Conservation (phyloP, 768 basidiomycete genomes). For the Psilocybe azurescens region DNA sequence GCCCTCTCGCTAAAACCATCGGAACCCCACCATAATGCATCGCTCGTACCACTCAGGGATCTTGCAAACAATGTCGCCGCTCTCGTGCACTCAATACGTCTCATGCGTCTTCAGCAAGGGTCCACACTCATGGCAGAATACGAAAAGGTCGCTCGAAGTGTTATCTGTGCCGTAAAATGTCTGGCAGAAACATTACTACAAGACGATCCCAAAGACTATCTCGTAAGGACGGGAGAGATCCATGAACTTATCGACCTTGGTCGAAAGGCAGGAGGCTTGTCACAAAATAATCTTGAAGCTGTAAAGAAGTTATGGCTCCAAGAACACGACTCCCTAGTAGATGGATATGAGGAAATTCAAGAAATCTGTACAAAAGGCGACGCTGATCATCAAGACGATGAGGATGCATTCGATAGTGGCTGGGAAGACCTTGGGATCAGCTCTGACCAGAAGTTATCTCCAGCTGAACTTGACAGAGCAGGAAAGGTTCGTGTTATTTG, state of each 20-base stretch:
- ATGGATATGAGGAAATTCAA: constrained; percentile 62
- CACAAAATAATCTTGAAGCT: constrained; percentile 60
- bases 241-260: constrained; percentile 65
- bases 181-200: constrained; percentile 47
- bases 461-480: constrained; percentile 57
- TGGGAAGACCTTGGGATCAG: constrained; percentile 69
- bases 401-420: constrained; percentile 52
- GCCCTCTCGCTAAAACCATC: constrained; percentile 67
- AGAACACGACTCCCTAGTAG: constrained; percentile 62
- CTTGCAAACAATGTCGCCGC: constrained; percentile 53
- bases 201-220: constrained; percentile 47
- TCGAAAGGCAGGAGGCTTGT: constrained; percentile 51
- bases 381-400: constrained; percentile 33
- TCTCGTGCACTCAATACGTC: constrained; percentile 53
- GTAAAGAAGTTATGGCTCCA: constrained; percentile 56
- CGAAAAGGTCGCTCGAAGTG: constrained; percentile 39
- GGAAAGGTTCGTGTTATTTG: constrained; percentile 51
- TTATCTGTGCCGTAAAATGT: constrained; percentile 48
- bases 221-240: constrained; percentile 61
- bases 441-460: constrained; percentile 48
- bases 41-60: constrained; percentile 57
- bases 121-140: constrained; percentile 51
- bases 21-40: constrained; percentile 54
- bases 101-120: constrained; percentile 53
- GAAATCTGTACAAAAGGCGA: constrained; percentile 53